Conservation (phyloP, 345 rosid species). For the Pugionium dolabratum region DNA sequence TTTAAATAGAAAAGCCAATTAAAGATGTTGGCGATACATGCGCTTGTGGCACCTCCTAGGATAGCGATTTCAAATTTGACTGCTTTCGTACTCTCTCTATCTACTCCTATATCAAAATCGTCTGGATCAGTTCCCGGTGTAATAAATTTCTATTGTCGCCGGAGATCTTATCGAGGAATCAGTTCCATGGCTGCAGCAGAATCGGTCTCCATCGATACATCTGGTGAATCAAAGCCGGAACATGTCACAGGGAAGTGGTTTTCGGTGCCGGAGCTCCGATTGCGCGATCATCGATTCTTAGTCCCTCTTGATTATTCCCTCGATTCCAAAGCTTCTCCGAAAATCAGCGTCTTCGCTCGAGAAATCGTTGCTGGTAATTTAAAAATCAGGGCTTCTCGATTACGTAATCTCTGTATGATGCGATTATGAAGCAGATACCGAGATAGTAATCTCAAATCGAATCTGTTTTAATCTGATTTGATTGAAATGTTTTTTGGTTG, state of each 20-base stretch:
- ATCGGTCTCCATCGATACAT: neutral
- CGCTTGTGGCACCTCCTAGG: slow-evolving; percentile 29
- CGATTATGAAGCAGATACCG: neutral
- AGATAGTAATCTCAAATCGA: neutral
- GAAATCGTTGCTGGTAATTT: slow-evolving; percentile 75
- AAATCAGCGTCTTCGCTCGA: slow-evolving; percentile 73
- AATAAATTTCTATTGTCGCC: slow-evolving; percentile 23
- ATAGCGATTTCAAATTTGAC: slow-evolving; percentile 43
- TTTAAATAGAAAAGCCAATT: neutral
- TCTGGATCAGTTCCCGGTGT: slow-evolving; percentile 6
- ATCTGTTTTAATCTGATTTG: neutral
- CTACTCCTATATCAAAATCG: slow-evolving; percentile 19
- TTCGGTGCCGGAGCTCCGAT: slow-evolving; percentile 79
- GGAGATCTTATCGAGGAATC: slow-evolving; percentile 24
- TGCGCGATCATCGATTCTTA: slow-evolving; percentile 75
- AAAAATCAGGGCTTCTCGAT: neutral
- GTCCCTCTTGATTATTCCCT: slow-evolving; percentile 76
- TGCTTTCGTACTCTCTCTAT: slow-evolving; percentile 24
- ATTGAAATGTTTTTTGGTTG: slow-evolving; percentile 22
- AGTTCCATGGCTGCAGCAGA: slow-evolving; percentile 45
- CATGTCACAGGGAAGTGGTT: slow-evolving; percentile 68
- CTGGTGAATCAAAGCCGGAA: slow-evolving; percentile 36
- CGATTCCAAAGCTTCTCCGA: slow-evolving; percentile 43
- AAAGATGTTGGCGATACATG: slow-evolving; percentile 34
- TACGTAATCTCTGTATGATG: neutral